Conservation (phyloP, 108 stramenopile species). For the Nannochloropsis salina region DNA sequence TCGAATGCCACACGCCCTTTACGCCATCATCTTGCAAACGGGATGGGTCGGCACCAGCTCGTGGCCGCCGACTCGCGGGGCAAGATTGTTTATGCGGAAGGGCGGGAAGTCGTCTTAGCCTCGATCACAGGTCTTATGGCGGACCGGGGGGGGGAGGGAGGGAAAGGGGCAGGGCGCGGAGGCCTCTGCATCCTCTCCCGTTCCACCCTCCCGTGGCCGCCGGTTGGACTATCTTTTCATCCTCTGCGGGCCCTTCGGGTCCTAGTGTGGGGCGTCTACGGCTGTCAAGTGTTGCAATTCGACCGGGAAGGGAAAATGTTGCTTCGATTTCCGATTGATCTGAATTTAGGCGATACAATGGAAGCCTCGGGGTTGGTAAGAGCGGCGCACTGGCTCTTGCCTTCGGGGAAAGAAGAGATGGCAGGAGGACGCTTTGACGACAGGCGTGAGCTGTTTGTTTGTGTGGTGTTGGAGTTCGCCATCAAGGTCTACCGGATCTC, state of each 20-base stretch:
- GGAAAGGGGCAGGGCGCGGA: not conserved
- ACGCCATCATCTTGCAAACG: not conserved
- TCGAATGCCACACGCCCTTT: not conserved
- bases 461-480: not conserved
- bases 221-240: not conserved
- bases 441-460: not conserved
- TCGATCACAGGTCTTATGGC: not conserved
- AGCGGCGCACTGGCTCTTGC: not conserved
- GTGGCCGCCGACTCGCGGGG: not conserved
- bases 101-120: not conserved
- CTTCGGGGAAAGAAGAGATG: not conserved
- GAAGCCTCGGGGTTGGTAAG: too few species aligned
- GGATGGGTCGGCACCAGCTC: not conserved
- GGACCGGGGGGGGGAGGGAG: not conserved
- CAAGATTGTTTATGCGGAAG: slow-evolving; percentile 1
- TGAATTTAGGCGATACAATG: too few species aligned
- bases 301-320: not conserved
- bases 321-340: not conserved
- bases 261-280: not conserved
- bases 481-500: not conserved
- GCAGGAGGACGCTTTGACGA: not conserved
- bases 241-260: not conserved
- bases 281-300: not conserved
- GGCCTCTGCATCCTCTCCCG: not conserved
- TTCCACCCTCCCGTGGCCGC: not conserved